phyloP scores from a whole-genome alignment of 208 protist genomes.

The Crithidia acanthocephali region DNA sequence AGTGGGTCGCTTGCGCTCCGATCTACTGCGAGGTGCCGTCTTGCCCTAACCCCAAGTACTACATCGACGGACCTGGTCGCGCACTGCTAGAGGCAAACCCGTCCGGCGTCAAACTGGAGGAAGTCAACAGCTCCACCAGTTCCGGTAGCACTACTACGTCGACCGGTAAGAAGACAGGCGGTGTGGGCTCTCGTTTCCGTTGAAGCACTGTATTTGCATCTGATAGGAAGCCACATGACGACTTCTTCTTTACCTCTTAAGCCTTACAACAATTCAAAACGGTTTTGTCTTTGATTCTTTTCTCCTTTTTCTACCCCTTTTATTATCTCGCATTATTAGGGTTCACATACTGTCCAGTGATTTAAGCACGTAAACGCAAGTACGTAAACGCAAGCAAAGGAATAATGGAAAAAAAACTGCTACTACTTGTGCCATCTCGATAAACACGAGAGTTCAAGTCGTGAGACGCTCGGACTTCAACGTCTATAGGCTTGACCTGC shows the following conservation, averaged over 20 bases:
- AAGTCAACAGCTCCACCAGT: constrained; percentile 38
- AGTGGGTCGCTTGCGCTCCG: constrained; percentile 84
- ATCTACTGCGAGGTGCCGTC: constrained; percentile 90
- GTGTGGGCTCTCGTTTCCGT: constrained; percentile 75
- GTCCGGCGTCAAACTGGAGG: constrained; percentile 77
- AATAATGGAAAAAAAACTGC: too few species aligned
- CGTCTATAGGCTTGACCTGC: too few species aligned
- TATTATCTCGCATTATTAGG: constrained; percentile 3
- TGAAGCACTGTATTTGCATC: too few species aligned
- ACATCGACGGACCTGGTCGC: constrained; percentile 84
- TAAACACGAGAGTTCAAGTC: too few species aligned
- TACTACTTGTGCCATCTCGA: too few species aligned
- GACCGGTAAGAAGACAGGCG: constrained; percentile 28
- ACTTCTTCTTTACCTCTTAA: background rate
- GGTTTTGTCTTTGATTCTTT: background rate
- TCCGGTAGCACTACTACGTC: background rate
- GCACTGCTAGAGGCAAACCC: constrained; percentile 86
- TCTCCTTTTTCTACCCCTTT: constrained; percentile 26
- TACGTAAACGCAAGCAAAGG: too few species aligned
- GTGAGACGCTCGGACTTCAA: too few species aligned
- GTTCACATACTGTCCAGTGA: background rate
- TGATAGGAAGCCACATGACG: too few species aligned
- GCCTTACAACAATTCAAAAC: background rate
- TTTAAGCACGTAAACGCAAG: too few species aligned
- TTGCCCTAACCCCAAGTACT: constrained; percentile 92